Conservation (phyloP, 805 yeast genomes). For the Candida peoriensis region DNA sequence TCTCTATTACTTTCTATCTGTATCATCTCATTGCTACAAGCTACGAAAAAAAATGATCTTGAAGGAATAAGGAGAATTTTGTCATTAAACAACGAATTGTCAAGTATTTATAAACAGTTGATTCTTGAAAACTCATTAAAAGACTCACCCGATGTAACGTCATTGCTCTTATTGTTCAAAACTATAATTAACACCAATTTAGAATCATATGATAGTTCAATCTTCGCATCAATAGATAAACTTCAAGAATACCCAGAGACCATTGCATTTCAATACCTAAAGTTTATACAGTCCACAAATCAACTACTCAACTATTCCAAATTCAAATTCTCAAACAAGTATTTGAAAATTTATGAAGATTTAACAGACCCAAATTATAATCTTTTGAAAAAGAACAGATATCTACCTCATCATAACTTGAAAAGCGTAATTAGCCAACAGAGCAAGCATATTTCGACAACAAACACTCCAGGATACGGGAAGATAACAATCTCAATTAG, state of each 20-base stretch:
- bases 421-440: not conserved
- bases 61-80: too few relatives aligned
- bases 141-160: too few relatives aligned
- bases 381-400: slow-evolving; percentile 9
- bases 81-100: too few relatives aligned
- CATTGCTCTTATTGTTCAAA: too few relatives aligned
- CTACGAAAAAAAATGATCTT: slow-evolving; percentile 1
- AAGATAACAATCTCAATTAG: slow-evolving; percentile 14
- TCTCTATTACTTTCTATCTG: slow-evolving; percentile 6
- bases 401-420: not conserved
- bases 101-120: too few relatives aligned
- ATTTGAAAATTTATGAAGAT: slow-evolving; percentile 17
- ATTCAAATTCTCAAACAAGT: slow-evolving; percentile 11
- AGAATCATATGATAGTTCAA: too few relatives aligned
- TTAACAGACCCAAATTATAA: slow-evolving; percentile 18
- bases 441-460: too few relatives aligned
- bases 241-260: too few relatives aligned
- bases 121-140: too few relatives aligned
- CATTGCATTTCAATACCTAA: slow-evolving; percentile 9
- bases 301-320: slow-evolving; percentile 11
- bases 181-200: slow-evolving; percentile 17
- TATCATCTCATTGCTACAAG: slow-evolving; percentile 3
- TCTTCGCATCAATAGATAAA: too few relatives aligned
- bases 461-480: not conserved
- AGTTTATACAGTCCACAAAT: slow-evolving; percentile 11